Conservation (phyloP, 2,329 filamentous ascomycete genomes). For the Aspergillus intermedius region DNA sequence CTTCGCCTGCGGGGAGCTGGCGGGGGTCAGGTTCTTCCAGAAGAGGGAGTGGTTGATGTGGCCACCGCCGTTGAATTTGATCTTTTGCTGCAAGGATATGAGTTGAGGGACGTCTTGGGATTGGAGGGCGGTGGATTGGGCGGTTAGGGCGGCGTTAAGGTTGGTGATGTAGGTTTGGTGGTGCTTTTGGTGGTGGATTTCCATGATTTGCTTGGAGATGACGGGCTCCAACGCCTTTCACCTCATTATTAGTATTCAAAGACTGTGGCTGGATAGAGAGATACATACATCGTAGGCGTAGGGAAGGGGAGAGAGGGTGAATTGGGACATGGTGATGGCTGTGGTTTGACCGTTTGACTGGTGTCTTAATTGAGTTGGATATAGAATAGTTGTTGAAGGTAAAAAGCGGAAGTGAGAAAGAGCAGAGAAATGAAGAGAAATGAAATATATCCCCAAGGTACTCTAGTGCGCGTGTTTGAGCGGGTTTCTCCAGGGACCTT, state of each 20-base stretch:
- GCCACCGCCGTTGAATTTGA: conserved; percentile 86
- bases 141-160: conserved; percentile 70
- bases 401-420: neutral
- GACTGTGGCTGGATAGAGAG: neutral
- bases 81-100: conserved; percentile 60
- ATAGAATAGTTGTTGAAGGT: neutral
- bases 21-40: conserved; percentile 73
- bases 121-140: conserved; percentile 52
- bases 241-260: conserved; percentile 45
- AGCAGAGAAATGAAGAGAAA: neutral
- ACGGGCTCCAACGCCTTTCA: conserved; percentile 70
- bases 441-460: neutral
- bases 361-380: neutral
- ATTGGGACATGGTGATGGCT: conserved; percentile 30
- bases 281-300: conserved; percentile 63
- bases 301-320: conserved; percentile 59
- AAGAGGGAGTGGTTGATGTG: conserved; percentile 92
- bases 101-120: conserved; percentile 57
- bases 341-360: conserved; percentile 3
- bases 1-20: conserved; percentile 52
- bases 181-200: conserved; percentile 88
- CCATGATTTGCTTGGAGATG: conserved; percentile 86
- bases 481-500: conserved; percentile 1
- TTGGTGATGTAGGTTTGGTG: conserved; percentile 89
- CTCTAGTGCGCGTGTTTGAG: conserved; percentile 1